Evolutionary conservation across 1,284 basidiomycete species (phyloP).

Genomic region (Malassezia pachydermatis): DNA sequence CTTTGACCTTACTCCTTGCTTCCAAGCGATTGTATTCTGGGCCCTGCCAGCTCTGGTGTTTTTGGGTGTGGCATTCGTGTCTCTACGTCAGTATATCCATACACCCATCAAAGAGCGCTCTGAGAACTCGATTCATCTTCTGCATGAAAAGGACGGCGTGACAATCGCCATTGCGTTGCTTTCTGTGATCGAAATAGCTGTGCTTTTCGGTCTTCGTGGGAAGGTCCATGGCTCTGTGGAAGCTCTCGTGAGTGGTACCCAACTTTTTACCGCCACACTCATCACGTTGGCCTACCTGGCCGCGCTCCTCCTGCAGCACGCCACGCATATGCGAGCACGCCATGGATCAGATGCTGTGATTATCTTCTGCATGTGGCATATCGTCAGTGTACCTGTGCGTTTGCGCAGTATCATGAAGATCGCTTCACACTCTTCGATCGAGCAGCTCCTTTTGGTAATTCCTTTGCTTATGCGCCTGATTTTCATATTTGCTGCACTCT

Average conservation of each 20-base stretch:
- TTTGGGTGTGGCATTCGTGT: slow-evolving; percentile 21
- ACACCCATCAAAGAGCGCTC: slow-evolving; percentile 18
- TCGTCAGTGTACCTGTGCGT: slow-evolving; percentile 55
- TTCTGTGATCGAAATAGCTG: slow-evolving; percentile 50
- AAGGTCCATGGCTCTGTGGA: slow-evolving; percentile 52
- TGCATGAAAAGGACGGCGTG: slow-evolving; percentile 39
- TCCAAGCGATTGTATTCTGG: slow-evolving; percentile 56
- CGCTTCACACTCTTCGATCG: slow-evolving; percentile 22
- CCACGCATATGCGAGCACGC: slow-evolving; percentile 68
- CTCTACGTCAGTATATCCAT: slow-evolving; percentile 19
- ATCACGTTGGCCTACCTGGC: slow-evolving; percentile 30
- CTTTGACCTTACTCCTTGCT: slow-evolving; percentile 74
- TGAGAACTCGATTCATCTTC: slow-evolving; percentile 21
- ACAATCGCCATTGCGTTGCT: slow-evolving; percentile 49
- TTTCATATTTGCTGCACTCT: slow-evolving; percentile 28
- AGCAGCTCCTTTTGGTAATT: slow-evolving; percentile 26
- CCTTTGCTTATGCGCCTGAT: slow-evolving; percentile 28
- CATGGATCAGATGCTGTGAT: slow-evolving; percentile 67
- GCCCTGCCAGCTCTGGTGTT: slow-evolving; percentile 29
- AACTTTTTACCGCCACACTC: slow-evolving; percentile 22
- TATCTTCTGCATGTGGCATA: slow-evolving; percentile 71
- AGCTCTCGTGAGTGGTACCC: slow-evolving; percentile 21
- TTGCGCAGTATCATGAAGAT: slow-evolving; percentile 44
- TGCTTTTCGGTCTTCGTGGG: slow-evolving; percentile 57
- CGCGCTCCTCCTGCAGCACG: slow-evolving; percentile 38